Evolutionary conservation across 2,329 filamentous ascomycete genomes (phyloP).

Genomic region (Fusarium brevicatenulatum): DNA sequence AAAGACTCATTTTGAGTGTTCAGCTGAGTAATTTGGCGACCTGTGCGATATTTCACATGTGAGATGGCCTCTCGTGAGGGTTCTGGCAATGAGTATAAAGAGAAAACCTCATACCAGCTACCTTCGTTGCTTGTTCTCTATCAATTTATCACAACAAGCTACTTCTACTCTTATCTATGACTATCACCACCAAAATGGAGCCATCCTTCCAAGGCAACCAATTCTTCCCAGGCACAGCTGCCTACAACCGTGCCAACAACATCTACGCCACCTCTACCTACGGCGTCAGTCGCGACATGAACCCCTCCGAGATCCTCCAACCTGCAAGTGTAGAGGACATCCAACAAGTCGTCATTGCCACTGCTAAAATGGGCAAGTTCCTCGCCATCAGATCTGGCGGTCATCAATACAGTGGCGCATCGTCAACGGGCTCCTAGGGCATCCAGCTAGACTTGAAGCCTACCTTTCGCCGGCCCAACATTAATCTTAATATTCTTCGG

Average conservation of each 20-base stretch:
- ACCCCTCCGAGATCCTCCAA: constrained; percentile 56
- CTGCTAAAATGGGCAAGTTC: constrained; percentile 51
- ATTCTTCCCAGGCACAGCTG: not conserved
- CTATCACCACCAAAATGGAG: not conserved
- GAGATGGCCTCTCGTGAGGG: too few relatives aligned
- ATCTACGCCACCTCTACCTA: constrained; percentile 56
- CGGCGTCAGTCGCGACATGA: constrained; percentile 52
- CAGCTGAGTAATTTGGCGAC: not conserved
- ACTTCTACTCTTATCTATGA: not conserved
- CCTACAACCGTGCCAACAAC: not conserved
- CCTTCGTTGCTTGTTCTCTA: fast-evolving
- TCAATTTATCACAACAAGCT: fast-evolving
- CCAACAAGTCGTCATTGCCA: constrained; percentile 50
- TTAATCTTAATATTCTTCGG: constrained; percentile 27
- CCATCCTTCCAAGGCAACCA: not conserved
- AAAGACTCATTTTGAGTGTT: fast-evolving
- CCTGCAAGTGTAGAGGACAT: constrained; percentile 57
- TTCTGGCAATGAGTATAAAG: not conserved
- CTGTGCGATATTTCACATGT: not conserved
- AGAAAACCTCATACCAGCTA: too few relatives aligned
- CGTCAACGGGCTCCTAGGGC: constrained; percentile 54
- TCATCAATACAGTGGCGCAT: constrained; percentile 61
- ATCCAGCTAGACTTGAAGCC: constrained; percentile 57
- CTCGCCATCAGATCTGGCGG: constrained; percentile 59
- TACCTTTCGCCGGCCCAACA: constrained; percentile 45